phyloP scores from a whole-genome alignment of 768 basidiomycete species.

The Leccinum arenicola region DNA sequence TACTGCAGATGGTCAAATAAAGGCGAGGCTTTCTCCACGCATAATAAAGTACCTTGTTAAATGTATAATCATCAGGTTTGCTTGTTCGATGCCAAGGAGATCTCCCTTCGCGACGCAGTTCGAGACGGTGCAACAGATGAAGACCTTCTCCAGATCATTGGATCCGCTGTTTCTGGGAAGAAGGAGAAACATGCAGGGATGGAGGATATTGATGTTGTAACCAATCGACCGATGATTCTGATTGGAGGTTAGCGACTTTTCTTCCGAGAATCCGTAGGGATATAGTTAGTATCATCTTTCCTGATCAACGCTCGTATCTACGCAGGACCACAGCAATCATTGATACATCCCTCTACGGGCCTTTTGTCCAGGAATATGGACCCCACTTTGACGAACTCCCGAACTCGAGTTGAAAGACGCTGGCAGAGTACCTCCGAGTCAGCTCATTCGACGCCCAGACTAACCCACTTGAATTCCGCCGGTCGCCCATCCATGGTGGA shows the following conservation, averaged over 20 bases:
- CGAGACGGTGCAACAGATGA: constrained; percentile 63
- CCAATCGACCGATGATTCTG: constrained; percentile 86
- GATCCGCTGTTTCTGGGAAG: constrained; percentile 65
- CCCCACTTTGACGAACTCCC: neutral
- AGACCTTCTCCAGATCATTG: constrained; percentile 58
- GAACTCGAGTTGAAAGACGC: constrained; percentile 18
- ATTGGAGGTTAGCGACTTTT: constrained; percentile 83
- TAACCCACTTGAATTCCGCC: constrained; percentile 72
- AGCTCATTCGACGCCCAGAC: constrained; percentile 7
- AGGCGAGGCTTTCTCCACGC: constrained; percentile 42
- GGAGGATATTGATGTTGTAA: constrained; percentile 73
- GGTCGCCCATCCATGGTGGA: constrained; percentile 86
- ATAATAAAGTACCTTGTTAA: neutral
- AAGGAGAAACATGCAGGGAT: constrained; percentile 83
- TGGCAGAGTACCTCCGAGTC: constrained; percentile 18
- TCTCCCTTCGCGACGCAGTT: constrained; percentile 76
- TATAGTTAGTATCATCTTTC: constrained; percentile 16
- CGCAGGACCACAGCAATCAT: constrained; percentile 17
- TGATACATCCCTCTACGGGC: neutral
- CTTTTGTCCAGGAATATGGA: neutral
- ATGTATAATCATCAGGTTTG: constrained; percentile 56
- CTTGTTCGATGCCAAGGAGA: constrained; percentile 80
- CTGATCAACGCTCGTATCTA: constrained; percentile 24
- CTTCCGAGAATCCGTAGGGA: constrained; percentile 18
- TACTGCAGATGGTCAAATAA: constrained; percentile 90